Percentiles rank a stretch among this genome's conserved stretches.
phyloP scores from a whole-genome alignment of 139 green algal genomes.

The Dunaliella sp. region DNA sequence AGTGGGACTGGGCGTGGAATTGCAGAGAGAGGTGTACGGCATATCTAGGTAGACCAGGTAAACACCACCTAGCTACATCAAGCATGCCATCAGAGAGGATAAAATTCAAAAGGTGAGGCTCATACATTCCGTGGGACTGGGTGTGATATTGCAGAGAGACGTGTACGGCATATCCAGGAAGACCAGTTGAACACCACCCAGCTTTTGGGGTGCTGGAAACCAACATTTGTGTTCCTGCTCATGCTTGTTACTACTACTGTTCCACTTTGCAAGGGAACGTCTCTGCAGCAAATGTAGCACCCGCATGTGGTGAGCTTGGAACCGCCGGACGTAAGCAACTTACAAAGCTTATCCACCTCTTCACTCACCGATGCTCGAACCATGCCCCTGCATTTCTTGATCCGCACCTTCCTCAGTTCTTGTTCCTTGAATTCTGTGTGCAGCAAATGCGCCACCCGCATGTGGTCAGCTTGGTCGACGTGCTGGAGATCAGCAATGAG shows the following conservation, averaged over 20 bases:
- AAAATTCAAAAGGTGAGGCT: constrained; percentile 80
- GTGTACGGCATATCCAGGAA: background rate
- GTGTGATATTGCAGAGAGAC: background rate
- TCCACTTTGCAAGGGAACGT: too few relatives aligned
- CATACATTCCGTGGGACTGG: constrained; percentile 12
- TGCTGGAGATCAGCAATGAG: constrained; percentile 91
- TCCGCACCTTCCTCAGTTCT: too few relatives aligned
- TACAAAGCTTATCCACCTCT: too few relatives aligned
- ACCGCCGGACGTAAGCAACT: too few relatives aligned
- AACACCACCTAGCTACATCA: too few relatives aligned
- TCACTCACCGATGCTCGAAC: too few relatives aligned
- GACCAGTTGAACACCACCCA: too few relatives aligned
- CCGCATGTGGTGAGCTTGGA: constrained; percentile 73
- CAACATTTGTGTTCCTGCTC: background rate
- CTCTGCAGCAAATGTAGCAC: constrained; percentile 45
- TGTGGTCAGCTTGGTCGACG: constrained; percentile 83
- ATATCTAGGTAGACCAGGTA: background rate
- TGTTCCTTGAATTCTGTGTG: too few relatives aligned
- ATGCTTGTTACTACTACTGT: too few relatives aligned
- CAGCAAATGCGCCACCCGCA: constrained; percentile 48
- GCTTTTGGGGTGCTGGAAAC: background rate
- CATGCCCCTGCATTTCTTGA: too few relatives aligned
- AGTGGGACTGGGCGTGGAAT: background rate
- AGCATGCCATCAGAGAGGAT: constrained; percentile 89
- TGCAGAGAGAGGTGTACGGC: background rate